Evolutionary conservation across 2,329 filamentous ascomycete species (phyloP).

Genomic region (Zymoseptoria passerinii): DNA sequence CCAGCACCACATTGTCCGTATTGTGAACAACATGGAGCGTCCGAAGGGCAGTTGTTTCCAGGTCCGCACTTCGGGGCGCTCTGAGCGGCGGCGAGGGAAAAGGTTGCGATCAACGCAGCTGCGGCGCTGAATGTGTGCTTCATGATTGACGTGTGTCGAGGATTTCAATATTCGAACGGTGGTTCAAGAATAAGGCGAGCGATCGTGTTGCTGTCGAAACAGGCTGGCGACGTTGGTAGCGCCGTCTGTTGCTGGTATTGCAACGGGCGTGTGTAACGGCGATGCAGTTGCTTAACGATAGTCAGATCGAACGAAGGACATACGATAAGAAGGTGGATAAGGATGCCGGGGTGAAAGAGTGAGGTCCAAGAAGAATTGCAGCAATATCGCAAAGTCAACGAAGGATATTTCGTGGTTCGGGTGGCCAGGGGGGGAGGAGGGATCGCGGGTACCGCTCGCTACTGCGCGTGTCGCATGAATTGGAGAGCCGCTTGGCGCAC

Average conservation of each 20-base stretch:
- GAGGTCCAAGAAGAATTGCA: background rate
- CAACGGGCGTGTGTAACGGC: background rate
- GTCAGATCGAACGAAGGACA: background rate
- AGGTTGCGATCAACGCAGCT: conserved; percentile 27
- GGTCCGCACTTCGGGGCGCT: conserved; percentile 24
- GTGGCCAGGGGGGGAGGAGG: background rate
- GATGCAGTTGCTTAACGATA: background rate
- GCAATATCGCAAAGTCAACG: background rate
- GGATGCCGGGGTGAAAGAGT: background rate
- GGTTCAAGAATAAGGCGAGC: background rate
- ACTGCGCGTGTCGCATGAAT: background rate
- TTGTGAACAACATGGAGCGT: conserved; percentile 39
- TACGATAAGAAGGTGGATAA: background rate
- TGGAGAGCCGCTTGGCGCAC: background rate
- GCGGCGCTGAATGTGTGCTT: conserved; percentile 22
- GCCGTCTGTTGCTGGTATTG: background rate
- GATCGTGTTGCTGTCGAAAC: background rate
- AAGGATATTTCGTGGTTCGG: background rate
- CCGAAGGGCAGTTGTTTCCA: conserved; percentile 24
- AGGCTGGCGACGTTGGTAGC: background rate
- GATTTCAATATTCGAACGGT: background rate
- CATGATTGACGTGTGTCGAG: conserved; percentile 11
- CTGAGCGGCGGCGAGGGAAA: conserved; percentile 21
- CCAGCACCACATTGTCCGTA: conserved; percentile 90
- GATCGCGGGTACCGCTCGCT: background rate